phyloP scores from a whole-genome alignment of 805 yeast genomes.

The Debaryomyces prosopidis region DNA sequence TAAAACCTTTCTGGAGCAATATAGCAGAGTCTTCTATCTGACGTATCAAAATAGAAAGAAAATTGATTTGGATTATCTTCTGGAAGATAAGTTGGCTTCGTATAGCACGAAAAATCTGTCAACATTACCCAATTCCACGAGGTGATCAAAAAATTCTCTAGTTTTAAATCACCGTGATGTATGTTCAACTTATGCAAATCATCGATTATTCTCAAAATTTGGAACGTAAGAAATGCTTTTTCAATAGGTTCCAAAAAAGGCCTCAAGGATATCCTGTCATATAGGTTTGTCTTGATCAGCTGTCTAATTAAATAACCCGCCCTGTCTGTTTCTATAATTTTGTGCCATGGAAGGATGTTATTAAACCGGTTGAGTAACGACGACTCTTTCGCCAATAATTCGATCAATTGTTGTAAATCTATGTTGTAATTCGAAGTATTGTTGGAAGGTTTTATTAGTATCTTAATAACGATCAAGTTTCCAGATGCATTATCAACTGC shows the following conservation, averaged over 20 bases:
- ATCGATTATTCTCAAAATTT: constrained; percentile 62
- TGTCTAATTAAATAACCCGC: constrained; percentile 92
- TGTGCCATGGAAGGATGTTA: constrained; percentile 69
- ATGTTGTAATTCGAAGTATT: constrained; percentile 17
- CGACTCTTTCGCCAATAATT: constrained; percentile 34
- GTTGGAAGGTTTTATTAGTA: constrained; percentile 63
- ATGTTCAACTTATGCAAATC: constrained; percentile 62
- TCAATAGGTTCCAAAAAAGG: constrained; percentile 85
- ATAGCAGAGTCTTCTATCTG: constrained; percentile 83
- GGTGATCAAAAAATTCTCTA: constrained; percentile 84
- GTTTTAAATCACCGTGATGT: constrained; percentile 87
- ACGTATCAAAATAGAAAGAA: constrained; percentile 88
- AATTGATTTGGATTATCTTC: constrained; percentile 93
- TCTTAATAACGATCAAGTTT: constrained; percentile 66
- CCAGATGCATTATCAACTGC: constrained; percentile 71
- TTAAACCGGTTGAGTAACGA: constrained; percentile 46
- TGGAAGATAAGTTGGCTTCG: constrained; percentile 81
- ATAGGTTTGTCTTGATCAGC: constrained; percentile 72
- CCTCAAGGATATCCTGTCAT: constrained; percentile 81
- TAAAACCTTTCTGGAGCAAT: constrained; percentile 91
- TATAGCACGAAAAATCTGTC: constrained; percentile 77
- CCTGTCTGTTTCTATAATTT: constrained; percentile 81
- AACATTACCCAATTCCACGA: constrained; percentile 86
- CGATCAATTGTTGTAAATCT: constrained; percentile 24
- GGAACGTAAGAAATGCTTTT: constrained; percentile 82